Evolutionary conservation across 1,284 basidiomycete species (phyloP).

Genomic region (Taiwanofungus camphoratus): DNA sequence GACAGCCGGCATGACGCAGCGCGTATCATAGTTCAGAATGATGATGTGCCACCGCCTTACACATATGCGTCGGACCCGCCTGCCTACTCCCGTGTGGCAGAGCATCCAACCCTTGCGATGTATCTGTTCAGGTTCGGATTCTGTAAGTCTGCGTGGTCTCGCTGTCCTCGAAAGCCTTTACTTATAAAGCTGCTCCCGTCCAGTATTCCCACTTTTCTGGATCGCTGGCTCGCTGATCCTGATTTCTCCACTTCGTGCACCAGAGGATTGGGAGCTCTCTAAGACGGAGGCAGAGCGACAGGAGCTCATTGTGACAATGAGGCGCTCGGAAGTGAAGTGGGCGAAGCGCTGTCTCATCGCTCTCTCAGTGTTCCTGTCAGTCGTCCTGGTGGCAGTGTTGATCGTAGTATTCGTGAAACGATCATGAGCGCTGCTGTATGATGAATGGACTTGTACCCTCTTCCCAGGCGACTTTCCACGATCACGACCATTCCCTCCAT

Average conservation of each 20-base stretch:
- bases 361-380: slow-evolving; percentile 11
- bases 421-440: no score
- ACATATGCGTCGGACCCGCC: slow-evolving; percentile 19
- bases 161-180: no score
- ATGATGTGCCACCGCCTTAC: slow-evolving; percentile 23
- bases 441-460: no score
- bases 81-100: slow-evolving; percentile 20
- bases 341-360: slow-evolving; percentile 33
- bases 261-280: slow-evolving; percentile 32
- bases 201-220: slow-evolving; percentile 42
- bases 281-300: slow-evolving; percentile 33
- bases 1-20: slow-evolving; percentile 26
- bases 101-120: slow-evolving; percentile 28
- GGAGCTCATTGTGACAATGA: slow-evolving; percentile 31
- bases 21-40: slow-evolving; percentile 5
- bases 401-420: slow-evolving; percentile 10
- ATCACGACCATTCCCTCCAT: no score
- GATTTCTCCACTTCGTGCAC: slow-evolving; percentile 31
- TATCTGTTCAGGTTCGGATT: slow-evolving; percentile 31
- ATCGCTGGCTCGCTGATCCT: slow-evolving; percentile 33
- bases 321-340: slow-evolving; percentile 33
- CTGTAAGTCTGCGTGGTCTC: slow-evolving; percentile 21
- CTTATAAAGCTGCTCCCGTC: neutral
- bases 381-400: slow-evolving; percentile 11
- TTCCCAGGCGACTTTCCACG: no score